These are phyloP conservation scores for Xylaria sp. DNA, from an alignment of 2,329 filamentous ascomycete species.

Conservation along the genomic window DNA sequence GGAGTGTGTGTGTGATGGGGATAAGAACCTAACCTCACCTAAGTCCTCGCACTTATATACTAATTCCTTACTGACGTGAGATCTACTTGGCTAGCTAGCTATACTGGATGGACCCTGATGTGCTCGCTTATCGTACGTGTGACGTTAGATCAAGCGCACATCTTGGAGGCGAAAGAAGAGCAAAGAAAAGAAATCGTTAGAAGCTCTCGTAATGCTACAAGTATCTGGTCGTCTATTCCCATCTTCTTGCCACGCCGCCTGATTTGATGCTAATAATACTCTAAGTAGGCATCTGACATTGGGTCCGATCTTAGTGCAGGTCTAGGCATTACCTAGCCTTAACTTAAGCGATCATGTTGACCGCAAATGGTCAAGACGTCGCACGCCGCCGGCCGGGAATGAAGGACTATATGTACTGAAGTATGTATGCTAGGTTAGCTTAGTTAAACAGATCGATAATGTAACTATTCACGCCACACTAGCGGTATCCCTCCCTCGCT, in stretches of 20 bases:
- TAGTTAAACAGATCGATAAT: neutral
- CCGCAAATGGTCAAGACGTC: neutral
- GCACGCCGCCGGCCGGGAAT: slow-evolving; percentile 9
- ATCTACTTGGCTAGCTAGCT: neutral
- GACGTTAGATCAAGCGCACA: neutral
- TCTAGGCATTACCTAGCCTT: neutral
- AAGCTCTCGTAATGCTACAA: neutral
- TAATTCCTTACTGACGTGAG: slow-evolving; percentile 5
- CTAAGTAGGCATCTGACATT: neutral
- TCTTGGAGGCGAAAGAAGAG: neutral
- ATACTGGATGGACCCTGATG: too few species aligned
- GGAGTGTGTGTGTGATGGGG: neutral
- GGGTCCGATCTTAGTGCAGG: neutral
- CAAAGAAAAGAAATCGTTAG: too few species aligned
- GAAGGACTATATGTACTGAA: neutral
- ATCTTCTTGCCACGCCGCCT: slow-evolving; percentile 1
- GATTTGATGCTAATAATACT: slow-evolving; percentile 20
- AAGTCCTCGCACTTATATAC: neutral
- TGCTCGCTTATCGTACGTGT: slow-evolving; percentile 12
- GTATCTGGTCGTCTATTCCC: neutral
- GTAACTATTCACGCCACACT: neutral
- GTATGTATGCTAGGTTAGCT: neutral
- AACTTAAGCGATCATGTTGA: neutral
- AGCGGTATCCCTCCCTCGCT: neutral
- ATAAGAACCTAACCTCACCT: neutral